These are phyloP conservation scores for Petrea volubilis DNA, from an alignment of 257 asterid genomes.

Conservation along the genomic window DNA sequence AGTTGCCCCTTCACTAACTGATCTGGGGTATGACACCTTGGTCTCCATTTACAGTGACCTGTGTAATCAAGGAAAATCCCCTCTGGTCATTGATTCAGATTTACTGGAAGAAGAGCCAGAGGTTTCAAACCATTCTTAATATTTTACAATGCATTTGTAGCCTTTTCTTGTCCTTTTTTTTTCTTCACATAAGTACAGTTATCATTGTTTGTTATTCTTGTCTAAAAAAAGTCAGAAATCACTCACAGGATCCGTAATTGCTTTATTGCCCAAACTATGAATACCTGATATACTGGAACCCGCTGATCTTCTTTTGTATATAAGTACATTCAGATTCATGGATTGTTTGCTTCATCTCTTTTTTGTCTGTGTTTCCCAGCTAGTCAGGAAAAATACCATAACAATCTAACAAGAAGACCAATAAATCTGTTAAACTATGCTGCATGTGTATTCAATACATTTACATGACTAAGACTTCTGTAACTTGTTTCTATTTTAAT, in stretches of 20 bases:
- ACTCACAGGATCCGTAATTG: background rate
- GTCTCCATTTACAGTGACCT: constrained; percentile 65
- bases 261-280: constrained; percentile 8
- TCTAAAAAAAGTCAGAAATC: background rate
- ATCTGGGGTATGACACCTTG: constrained; percentile 63
- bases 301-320: background rate
- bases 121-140: constrained; percentile 39
- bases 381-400: background rate
- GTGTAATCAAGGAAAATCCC: constrained; percentile 54
- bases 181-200: background rate
- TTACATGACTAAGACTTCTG: background rate
- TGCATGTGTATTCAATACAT: background rate
- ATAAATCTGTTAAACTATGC: background rate
- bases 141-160: constrained; percentile 7
- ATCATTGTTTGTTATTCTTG: background rate
- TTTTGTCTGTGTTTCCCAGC: background rate
- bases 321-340: background rate
- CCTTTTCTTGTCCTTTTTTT: too few relatives aligned
- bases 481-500: background rate
- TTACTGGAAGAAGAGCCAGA: constrained; percentile 64
- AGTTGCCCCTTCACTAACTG: constrained; percentile 54
- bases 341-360: background rate
- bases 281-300: background rate
- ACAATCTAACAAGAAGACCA: background rate
- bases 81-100: constrained; percentile 67